phyloP scores from a whole-genome alignment of 169 alveolate genomes.

The Plasmodium yoelii region DNA sequence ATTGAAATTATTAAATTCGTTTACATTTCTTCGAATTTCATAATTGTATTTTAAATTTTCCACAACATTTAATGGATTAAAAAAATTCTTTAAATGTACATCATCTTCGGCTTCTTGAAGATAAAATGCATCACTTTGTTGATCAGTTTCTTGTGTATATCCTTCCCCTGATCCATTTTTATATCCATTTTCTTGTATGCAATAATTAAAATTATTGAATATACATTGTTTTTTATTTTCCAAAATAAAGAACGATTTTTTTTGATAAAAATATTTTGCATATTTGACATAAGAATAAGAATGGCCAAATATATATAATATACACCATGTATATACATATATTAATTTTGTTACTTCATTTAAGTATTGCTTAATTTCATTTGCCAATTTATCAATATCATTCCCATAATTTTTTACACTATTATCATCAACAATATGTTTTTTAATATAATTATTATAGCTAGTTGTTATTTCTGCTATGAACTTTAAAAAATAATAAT shows the following conservation, averaged over 20 bases:
- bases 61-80: slow-evolving; percentile 43
- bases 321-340: slow-evolving; percentile 64
- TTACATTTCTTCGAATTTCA: slow-evolving; percentile 33
- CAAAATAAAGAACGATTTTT: slow-evolving; percentile 58
- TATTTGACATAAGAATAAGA: slow-evolving; percentile 69
- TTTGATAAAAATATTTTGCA: slow-evolving; percentile 71
- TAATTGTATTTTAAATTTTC: slow-evolving; percentile 66
- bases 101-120: not conserved
- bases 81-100: slow-evolving; percentile 32
- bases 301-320: slow-evolving; percentile 66
- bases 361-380: slow-evolving; percentile 12
- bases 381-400: slow-evolving; percentile 1
- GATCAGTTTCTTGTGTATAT: slow-evolving; percentile 3
- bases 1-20: slow-evolving; percentile 28
- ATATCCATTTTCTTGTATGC: slow-evolving; percentile 1
- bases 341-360: slow-evolving; percentile 54
- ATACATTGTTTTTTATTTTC: slow-evolving; percentile 47
- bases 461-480: slow-evolving; percentile 55
- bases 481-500: slow-evolving; percentile 68
- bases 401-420: slow-evolving; percentile 15
- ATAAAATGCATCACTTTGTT: not conserved
- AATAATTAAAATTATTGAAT: slow-evolving; percentile 46
- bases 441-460: slow-evolving; percentile 60
- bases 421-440: slow-evolving; percentile 14
- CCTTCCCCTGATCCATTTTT: not conserved